Percentiles rank a stretch among this genome's conserved stretches.
Conservation (phyloP, 2,329 filamentous ascomycete genomes). For the Aureobasidium sp. region DNA sequence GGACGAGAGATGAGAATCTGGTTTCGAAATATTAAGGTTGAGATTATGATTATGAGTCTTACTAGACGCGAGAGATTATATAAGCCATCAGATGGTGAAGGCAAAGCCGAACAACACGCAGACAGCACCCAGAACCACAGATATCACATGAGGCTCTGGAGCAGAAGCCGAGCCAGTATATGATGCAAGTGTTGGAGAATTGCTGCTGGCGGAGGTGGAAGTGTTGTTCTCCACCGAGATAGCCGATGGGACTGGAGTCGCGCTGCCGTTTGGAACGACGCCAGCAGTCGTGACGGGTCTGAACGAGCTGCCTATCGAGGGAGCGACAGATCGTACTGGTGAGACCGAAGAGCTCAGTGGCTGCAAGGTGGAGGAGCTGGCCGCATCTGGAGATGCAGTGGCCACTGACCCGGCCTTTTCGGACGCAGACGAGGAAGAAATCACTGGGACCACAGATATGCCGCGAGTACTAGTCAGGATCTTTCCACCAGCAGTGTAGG, state of each 20-base stretch:
- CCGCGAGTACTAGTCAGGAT: neutral
- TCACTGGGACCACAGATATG: neutral
- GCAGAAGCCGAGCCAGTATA: neutral
- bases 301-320: neutral
- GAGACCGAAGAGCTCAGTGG: neutral
- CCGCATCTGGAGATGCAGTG: neutral
- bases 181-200: neutral
- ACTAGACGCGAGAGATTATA: neutral
- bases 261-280: neutral
- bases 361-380: neutral
- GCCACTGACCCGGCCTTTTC: too few relatives aligned
- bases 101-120: neutral
- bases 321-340: neutral
- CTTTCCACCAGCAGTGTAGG: neutral
- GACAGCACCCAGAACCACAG: neutral
- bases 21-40: neutral
- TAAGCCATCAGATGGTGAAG: too few relatives aligned
- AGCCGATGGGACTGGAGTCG: neutral
- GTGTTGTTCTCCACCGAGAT: neutral
- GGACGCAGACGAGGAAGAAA: neutral
- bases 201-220: neutral
- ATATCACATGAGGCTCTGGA: neutral
- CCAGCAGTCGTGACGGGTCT: neutral
- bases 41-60: too few relatives aligned
- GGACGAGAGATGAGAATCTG: neutral